These are phyloP conservation scores for Dryadomyces sulphureus DNA, from an alignment of 2,329 filamentous ascomycete species.

Conservation along the genomic window DNA sequence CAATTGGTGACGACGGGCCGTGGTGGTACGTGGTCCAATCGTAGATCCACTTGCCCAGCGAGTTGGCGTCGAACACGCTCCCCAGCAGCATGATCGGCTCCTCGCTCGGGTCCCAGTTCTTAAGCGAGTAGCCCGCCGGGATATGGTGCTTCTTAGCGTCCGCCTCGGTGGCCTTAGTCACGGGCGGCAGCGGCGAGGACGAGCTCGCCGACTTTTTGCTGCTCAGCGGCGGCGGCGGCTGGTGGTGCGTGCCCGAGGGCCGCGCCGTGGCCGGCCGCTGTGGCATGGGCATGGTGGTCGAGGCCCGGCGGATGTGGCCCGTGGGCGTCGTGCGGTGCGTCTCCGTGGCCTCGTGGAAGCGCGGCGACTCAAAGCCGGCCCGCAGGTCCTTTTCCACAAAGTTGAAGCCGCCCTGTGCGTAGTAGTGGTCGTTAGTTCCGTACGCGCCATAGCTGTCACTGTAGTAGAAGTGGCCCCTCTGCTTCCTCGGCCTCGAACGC, in stretches of 20 bases:
- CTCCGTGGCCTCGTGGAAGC: slow-evolving; percentile 20
- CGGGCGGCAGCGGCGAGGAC: slow-evolving; percentile 9
- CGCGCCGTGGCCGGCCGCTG: slow-evolving; percentile 38
- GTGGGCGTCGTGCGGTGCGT: slow-evolving; percentile 19
- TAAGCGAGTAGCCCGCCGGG: slow-evolving; percentile 79
- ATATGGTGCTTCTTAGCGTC: slow-evolving; percentile 57
- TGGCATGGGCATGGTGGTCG: slow-evolving; percentile 18
- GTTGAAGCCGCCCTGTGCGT: slow-evolving; percentile 32
- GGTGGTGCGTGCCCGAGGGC: slow-evolving; percentile 26
- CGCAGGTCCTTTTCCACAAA: slow-evolving; percentile 19
- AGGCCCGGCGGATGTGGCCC: slow-evolving; percentile 20
- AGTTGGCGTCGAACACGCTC: slow-evolving; percentile 95
- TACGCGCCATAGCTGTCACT: slow-evolving; percentile 31
- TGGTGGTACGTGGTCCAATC: slow-evolving; percentile 96
- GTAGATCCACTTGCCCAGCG: slow-evolving; percentile 97
- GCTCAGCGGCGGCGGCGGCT: slow-evolving; percentile 19
- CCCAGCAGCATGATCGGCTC: slow-evolving; percentile 87
- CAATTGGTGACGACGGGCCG: slow-evolving; percentile 66
- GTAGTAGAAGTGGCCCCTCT: slow-evolving; percentile 20
- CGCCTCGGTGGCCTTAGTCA: slow-evolving; percentile 41
- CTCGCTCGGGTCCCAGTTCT: slow-evolving; percentile 96
- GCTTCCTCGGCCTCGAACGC: slow-evolving; percentile 30
- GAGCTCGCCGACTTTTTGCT: slow-evolving; percentile 17
- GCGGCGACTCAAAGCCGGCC: slow-evolving; percentile 24
- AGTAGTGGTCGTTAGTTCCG: slow-evolving; percentile 44